Evolutionary conservation across 2,329 filamentous ascomycete species (phyloP).

Genomic region (Zymoseptoria passerinii): DNA sequence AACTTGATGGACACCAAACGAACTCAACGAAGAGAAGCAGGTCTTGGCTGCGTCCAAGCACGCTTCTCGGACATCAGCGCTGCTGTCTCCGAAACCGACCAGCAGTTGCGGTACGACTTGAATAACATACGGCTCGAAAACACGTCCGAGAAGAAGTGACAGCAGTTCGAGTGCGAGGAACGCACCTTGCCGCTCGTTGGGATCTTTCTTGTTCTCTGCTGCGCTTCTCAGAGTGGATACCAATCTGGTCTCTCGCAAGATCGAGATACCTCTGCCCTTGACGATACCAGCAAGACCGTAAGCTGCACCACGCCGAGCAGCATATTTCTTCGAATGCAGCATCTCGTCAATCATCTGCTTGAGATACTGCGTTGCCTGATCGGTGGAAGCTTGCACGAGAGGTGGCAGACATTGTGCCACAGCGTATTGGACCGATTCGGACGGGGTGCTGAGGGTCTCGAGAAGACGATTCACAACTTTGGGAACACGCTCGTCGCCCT

Average conservation of each 20-base stretch:
- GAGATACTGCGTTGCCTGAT: slow-evolving; percentile 72
- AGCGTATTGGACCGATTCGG: slow-evolving; percentile 92
- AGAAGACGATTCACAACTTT: slow-evolving; percentile 81
- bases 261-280: slow-evolving; percentile 73
- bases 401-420: slow-evolving; percentile 91
- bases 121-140: slow-evolving; percentile 95
- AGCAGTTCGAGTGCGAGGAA: slow-evolving; percentile 86
- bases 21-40: slow-evolving; percentile 87
- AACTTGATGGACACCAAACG: slow-evolving; percentile 91
- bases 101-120: slow-evolving; percentile 89
- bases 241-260: slow-evolving; percentile 77
- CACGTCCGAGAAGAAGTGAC: slow-evolving; percentile 71
- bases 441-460: slow-evolving; percentile 82
- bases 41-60: slow-evolving; percentile 90
- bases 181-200: slow-evolving; percentile 78
- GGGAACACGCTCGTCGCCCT: slow-evolving; percentile 79
- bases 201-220: slow-evolving; percentile 91
- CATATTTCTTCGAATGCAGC: slow-evolving; percentile 83
- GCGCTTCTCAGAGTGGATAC: slow-evolving; percentile 72
- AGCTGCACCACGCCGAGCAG: slow-evolving; percentile 82
- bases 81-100: slow-evolving; percentile 79
- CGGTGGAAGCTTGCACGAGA: slow-evolving; percentile 70
- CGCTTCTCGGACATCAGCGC: slow-evolving; percentile 81
- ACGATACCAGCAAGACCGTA: slow-evolving; percentile 91
- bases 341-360: slow-evolving; percentile 72